phyloP scores from a whole-genome alignment of 108 stramenopile species.

The Nitzschia putrida region DNA sequence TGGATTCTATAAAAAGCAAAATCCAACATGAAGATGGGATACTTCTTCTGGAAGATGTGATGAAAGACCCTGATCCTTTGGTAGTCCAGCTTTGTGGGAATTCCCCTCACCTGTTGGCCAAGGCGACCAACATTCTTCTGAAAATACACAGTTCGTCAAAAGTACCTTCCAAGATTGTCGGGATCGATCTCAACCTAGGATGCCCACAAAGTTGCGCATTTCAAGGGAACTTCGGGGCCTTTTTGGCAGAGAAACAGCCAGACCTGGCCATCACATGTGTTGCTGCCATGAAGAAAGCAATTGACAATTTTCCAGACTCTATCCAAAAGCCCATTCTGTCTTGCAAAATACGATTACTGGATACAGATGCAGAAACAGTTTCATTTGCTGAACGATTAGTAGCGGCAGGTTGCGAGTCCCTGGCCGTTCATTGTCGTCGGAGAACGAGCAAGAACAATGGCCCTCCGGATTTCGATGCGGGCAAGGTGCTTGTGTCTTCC shows the following conservation, averaged over 20 bases:
- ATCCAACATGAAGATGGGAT: conserved; percentile 39
- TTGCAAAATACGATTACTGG: conserved; percentile 53
- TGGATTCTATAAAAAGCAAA: not conserved
- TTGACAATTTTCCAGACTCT: conserved; percentile 10
- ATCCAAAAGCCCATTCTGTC: conserved; percentile 39
- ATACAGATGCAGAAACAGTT: conserved; percentile 39
- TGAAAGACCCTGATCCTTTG: conserved; percentile 31
- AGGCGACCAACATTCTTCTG: conserved; percentile 45
- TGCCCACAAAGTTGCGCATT: conserved; percentile 61
- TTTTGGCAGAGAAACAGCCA: conserved; percentile 49
- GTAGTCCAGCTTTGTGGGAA: conserved; percentile 59
- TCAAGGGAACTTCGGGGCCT: conserved; percentile 52
- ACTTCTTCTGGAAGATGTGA: conserved; percentile 42
- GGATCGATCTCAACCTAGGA: conserved; percentile 62
- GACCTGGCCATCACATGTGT: conserved; percentile 43
- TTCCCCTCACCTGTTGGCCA: conserved; percentile 25
- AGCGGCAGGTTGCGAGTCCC: conserved; percentile 45
- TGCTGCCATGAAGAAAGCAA: conserved; percentile 46
- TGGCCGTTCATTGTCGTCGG: conserved; percentile 55
- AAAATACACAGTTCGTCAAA: conserved; percentile 30
- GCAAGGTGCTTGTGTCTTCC: conserved; percentile 35
- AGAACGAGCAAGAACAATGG: conserved; percentile 48
- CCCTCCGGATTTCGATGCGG: conserved; percentile 40
- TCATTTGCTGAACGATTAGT: conserved; percentile 35
- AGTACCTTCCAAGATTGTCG: conserved; percentile 19